Conservation (phyloP, 139 green algal genomes). For the Chloropicon primus region DNA sequence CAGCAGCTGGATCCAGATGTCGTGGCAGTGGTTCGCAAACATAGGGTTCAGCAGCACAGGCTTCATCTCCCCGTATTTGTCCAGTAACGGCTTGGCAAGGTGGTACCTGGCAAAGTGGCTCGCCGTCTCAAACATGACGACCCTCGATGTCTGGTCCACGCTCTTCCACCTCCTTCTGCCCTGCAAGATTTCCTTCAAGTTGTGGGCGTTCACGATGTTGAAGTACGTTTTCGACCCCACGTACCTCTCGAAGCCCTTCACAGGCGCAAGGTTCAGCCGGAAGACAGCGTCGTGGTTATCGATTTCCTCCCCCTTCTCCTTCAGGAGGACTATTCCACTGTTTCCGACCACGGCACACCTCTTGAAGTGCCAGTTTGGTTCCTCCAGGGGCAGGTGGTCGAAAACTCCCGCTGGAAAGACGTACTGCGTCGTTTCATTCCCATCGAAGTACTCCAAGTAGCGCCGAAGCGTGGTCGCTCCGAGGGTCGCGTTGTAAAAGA, state of each 20-base stretch:
- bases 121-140: slow-evolving; percentile 16
- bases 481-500: slow-evolving; percentile 16
- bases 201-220: slow-evolving; percentile 16
- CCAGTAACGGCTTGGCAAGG: slow-evolving; percentile 10
- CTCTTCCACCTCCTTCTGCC: slow-evolving; percentile 1
- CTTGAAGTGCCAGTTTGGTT: slow-evolving; percentile 15
- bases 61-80: not conserved
- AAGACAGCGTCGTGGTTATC: slow-evolving; percentile 15
- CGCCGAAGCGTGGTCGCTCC: slow-evolving; percentile 9
- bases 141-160: not conserved
- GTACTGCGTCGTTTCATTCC: slow-evolving; percentile 16
- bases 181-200: slow-evolving; percentile 14
- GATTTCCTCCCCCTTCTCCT: slow-evolving; percentile 18
- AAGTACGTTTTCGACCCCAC: slow-evolving; percentile 15
- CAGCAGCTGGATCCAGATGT: slow-evolving; percentile 13
- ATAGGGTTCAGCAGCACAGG: slow-evolving; percentile 14
- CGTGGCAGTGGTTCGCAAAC: slow-evolving; percentile 9
- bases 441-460: slow-evolving; percentile 12
- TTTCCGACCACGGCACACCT: slow-evolving; percentile 14
- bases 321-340: slow-evolving; percentile 10
- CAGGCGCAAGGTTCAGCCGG: slow-evolving; percentile 14
- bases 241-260: slow-evolving; percentile 14
- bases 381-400: slow-evolving; percentile 13
- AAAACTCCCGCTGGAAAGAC: slow-evolving; percentile 12
- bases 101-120: slow-evolving; percentile 12